Evolutionary conservation across 2,329 filamentous ascomycete genomes (phyloP), one percentile per base, ranked within the genome.

Genomic region (Fusarium piperis): DNA sequence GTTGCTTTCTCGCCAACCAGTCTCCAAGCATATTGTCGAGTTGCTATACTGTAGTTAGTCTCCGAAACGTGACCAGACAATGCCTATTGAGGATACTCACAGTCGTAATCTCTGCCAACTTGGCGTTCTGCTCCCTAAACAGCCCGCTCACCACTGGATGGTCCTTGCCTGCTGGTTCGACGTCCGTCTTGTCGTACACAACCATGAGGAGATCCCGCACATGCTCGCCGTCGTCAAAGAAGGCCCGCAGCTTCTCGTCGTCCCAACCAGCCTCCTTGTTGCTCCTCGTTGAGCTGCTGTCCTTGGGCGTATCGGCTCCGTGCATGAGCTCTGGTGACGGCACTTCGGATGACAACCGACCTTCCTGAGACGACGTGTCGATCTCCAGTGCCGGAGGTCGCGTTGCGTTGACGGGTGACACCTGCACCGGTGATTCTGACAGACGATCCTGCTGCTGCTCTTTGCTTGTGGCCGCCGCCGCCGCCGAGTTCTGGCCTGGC

Each of bases 141-240:
- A 98, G 84, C 23, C 90, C 89, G 15, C 90, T 90, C 57, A 93
- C 94, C 48, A 97, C 87, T 0, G 95, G 95, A 80, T 98, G 95
- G 64, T 97, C 94, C n/a, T 89, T 88, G 1, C 92, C 90, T 9
- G 92, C 93, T 18, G 94, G 93, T 44, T 90, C 88, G 16, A 97
- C 91, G 65, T 95, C 93, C 15, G 91, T 93, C 80, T 95, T 97
- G 82, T 98, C 95, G 78, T 97, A 95, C 30, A 99, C 94, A 67
- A 99, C 93, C 38, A 95, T 88, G 58, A 98, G 87, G 79, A 98
- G 88, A 79, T 99, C 95, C 57, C 94, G 90, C 73, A 99, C 94
- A 70, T 97, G 94, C 35, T 91, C 91, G 67, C 94, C 91, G 74
- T 96, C 94, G 73, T 98, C 95, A 76, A 98, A 92, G 82, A 98